Evolutionary conservation across 805 yeast species (phyloP).

Genomic region (Ogataea henricii): DNA sequence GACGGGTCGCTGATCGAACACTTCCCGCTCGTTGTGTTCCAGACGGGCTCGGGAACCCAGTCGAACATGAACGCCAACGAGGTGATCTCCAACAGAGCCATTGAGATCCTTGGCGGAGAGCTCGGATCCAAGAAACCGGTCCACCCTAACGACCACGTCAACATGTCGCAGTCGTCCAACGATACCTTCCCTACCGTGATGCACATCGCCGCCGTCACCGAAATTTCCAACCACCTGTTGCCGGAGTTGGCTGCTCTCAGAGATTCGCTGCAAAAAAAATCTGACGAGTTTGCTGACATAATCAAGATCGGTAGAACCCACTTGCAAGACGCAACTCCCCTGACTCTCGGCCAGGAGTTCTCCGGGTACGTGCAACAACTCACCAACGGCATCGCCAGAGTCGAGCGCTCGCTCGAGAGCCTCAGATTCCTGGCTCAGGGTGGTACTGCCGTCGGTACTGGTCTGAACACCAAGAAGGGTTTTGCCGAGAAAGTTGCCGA

Average conservation of each 20-base stretch:
- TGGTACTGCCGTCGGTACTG: slow-evolving; percentile 99
- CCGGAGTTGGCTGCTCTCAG: slow-evolving; percentile 81
- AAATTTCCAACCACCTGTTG: slow-evolving; percentile 70
- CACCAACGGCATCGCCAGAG: slow-evolving; percentile 85
- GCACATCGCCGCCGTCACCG: slow-evolving; percentile 98
- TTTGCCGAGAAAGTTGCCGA: slow-evolving; percentile 86
- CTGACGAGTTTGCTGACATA: slow-evolving; percentile 82
- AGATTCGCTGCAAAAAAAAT: slow-evolving; percentile 73
- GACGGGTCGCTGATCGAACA: slow-evolving; percentile 91
- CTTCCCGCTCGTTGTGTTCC: slow-evolving; percentile 98
- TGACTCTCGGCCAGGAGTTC: slow-evolving; percentile 97
- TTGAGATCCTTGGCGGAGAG: slow-evolving; percentile 90
- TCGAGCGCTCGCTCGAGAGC: slow-evolving; percentile 74
- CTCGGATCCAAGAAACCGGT: slow-evolving; percentile 92
- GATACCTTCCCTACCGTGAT: slow-evolving; percentile 99
- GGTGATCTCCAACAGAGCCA: slow-evolving; percentile 97
- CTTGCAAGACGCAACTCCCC: slow-evolving; percentile 97
- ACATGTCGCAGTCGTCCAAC: slow-evolving; percentile 97
- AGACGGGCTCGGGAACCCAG: slow-evolving; percentile 98
- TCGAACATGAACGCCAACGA: slow-evolving; percentile 99
- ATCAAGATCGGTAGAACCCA: slow-evolving; percentile 99
- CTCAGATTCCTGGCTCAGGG: slow-evolving; percentile 92
- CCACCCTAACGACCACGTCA: slow-evolving; percentile 98
- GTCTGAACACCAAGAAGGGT: slow-evolving; percentile 91
- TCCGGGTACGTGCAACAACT: slow-evolving; percentile 95